A percentile compares a stretch with the other conserved stretches of the same genome.
Evolutionary conservation across 495 filamentous ascomycete species (phyloP).

Genomic region (Daldinia grandis): DNA sequence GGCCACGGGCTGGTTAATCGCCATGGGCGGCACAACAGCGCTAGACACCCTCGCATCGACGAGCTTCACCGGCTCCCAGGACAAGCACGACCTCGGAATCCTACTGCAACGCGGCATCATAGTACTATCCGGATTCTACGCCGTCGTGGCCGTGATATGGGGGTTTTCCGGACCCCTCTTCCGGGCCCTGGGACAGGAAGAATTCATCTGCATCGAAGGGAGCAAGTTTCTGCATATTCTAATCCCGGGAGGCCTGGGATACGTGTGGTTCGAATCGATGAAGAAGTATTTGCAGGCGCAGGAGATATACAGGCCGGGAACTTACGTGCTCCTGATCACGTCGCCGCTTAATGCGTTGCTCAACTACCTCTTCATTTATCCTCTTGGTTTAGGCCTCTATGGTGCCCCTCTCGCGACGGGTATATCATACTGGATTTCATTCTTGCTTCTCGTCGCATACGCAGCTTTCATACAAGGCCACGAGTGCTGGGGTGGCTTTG

Average conservation of each 20-base stretch:
- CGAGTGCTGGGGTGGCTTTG: constrained; percentile 87
- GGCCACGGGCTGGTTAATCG: constrained; percentile 90
- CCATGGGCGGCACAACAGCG: constrained; percentile 89
- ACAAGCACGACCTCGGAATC: constrained; percentile 83
- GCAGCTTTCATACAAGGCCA: constrained; percentile 74
- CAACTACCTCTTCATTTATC: constrained; percentile 84
- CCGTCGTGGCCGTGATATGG: constrained; percentile 81
- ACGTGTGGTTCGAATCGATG: constrained; percentile 90
- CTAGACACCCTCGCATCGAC: constrained; percentile 88
- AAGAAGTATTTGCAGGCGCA: constrained; percentile 95
- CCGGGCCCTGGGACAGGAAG: constrained; percentile 77
- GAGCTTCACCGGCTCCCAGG: constrained; percentile 83
- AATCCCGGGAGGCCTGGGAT: constrained; percentile 86
- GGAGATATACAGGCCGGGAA: constrained; percentile 87
- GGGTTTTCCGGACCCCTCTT: constrained; percentile 80
- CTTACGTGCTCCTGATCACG: constrained; percentile 84
- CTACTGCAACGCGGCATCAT: constrained; percentile 83
- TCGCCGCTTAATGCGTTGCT: constrained; percentile 80
- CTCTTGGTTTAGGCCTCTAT: constrained; percentile 71
- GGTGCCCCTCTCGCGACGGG: constrained; percentile 86
- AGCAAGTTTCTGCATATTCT: constrained; percentile 79
- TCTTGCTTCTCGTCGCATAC: constrained; percentile 79
- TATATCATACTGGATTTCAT: constrained; percentile 88
- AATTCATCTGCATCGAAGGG: constrained; percentile 77
- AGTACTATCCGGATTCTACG: constrained; percentile 76